Evolutionary conservation across 31 red algal species (phyloP).

Genomic region (Bonnemaisonia californica): DNA sequence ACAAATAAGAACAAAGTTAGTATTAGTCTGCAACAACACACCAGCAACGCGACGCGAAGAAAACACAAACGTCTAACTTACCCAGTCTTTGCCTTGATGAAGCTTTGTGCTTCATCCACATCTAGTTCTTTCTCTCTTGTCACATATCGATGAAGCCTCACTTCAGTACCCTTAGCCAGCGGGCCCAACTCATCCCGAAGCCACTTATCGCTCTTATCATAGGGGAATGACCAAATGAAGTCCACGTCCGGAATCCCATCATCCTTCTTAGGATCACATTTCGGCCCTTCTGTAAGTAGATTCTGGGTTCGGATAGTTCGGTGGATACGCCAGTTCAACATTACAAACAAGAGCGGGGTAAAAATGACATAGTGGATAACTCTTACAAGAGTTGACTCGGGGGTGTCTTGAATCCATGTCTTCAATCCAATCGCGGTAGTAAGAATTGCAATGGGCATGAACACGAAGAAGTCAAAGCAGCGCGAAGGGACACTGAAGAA

Average conservation of each 20-base stretch:
- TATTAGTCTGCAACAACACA: too few species aligned
- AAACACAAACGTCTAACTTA: too few species aligned
- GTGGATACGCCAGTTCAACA: conserved; percentile 26
- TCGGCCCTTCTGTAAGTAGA: neutral
- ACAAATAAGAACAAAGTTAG: too few species aligned
- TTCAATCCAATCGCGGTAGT: conserved; percentile 1
- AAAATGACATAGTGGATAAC: conserved; percentile 4
- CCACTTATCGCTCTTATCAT: conserved; percentile 53
- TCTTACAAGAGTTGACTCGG: too few species aligned
- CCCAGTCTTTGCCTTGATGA: conserved; percentile 30
- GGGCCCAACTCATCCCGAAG: conserved; percentile 47
- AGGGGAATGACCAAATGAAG: conserved; percentile 75
- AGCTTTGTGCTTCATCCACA: conserved; percentile 3
- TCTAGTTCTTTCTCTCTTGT: conserved; percentile 50
- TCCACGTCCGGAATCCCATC: conserved; percentile 56
- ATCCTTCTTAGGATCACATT: neutral
- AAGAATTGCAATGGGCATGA: conserved; percentile 10
- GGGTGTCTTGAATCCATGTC: neutral
- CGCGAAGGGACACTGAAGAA: conserved; percentile 12
- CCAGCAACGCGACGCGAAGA: too few species aligned
- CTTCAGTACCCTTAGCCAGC: conserved; percentile 30
- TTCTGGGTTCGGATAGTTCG: neutral
- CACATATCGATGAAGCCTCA: conserved; percentile 65
- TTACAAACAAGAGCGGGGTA: too few species aligned
- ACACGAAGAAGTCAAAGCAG: conserved; percentile 23